Conservation (phyloP, 257 asterid genomes). For the Knoxia roxburghii region DNA sequence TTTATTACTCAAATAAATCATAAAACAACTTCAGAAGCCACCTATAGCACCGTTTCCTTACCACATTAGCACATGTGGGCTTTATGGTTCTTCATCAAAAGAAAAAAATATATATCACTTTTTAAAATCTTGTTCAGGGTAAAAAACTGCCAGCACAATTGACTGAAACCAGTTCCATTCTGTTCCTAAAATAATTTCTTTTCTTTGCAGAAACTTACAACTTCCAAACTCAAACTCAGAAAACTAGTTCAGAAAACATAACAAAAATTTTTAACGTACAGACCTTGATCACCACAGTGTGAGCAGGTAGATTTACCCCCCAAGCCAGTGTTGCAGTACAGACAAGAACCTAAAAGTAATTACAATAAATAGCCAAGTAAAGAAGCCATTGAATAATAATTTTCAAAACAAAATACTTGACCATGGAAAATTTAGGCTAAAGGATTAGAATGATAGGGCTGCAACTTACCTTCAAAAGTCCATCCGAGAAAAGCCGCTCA, state of each 20-base stretch:
- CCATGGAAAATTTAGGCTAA: background rate
- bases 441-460: background rate
- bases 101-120: no score
- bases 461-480: constrained; percentile 59
- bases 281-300: constrained; percentile 99
- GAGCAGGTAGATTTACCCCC: constrained; percentile 99
- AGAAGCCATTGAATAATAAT: constrained; percentile 9
- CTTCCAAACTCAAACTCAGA: no score
- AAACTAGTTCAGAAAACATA: constrained; percentile 1
- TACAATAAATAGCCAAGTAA: constrained; percentile 16
- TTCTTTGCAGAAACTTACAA: background rate
- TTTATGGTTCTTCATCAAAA: background rate
- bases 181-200: background rate
- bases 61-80: background rate
- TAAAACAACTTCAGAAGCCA: background rate
- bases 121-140: no score
- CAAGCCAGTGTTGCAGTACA: constrained; percentile 99
- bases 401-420: background rate
- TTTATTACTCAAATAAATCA: background rate
- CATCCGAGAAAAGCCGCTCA: constrained; percentile 95
- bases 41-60: background rate
- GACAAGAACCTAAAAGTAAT: constrained; percentile 69
- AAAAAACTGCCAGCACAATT: no score
- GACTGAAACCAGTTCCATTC: background rate
- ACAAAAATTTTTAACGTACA: constrained; percentile 24